phyloP scores from a whole-genome alignment of 148 eudicot species.

The Chenopodium formosanum region DNA sequence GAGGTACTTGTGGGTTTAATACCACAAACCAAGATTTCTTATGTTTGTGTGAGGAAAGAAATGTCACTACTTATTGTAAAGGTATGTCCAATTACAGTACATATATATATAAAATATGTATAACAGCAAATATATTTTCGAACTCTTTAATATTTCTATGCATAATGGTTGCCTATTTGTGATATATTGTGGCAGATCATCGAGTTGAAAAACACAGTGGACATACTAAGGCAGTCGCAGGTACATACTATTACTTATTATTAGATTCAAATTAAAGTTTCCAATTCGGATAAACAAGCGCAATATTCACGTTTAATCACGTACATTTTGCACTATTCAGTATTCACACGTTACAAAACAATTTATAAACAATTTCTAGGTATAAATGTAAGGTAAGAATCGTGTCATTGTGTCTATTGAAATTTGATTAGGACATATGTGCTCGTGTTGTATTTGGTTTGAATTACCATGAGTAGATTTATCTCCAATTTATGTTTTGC shows the following conservation, averaged over 20 bases:
- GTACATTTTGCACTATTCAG: too few relatives aligned
- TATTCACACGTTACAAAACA: too few relatives aligned
- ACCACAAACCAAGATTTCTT: constrained; percentile 50
- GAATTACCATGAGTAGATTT: too few relatives aligned
- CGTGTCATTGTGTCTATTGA: background rate
- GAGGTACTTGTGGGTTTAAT: constrained; percentile 84
- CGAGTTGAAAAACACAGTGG: constrained; percentile 18
- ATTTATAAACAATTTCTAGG: too few relatives aligned
- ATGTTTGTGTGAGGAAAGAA: constrained; percentile 74
- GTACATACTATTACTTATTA: constrained; percentile 17
- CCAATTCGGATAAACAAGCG: too few relatives aligned
- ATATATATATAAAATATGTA: too few relatives aligned
- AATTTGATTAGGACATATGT: too few relatives aligned
- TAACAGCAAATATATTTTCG: too few relatives aligned
- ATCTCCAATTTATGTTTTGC: too few relatives aligned
- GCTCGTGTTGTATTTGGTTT: too few relatives aligned
- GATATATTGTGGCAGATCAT: constrained; percentile 33
- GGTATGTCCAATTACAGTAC: constrained; percentile 35
- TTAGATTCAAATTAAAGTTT: too few relatives aligned
- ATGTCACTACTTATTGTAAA: constrained; percentile 74
- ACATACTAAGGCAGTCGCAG: constrained; percentile 40
- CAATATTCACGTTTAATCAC: too few relatives aligned
- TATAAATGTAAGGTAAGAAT: background rate
- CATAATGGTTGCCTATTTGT: background rate
- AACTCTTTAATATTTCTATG: background rate